A percentile compares a stretch with the other conserved stretches of the same genome.
These are phyloP conservation scores for Cucurbita pepo DNA, from an alignment of 306 rosid genomes.

Conservation along the genomic window DNA sequence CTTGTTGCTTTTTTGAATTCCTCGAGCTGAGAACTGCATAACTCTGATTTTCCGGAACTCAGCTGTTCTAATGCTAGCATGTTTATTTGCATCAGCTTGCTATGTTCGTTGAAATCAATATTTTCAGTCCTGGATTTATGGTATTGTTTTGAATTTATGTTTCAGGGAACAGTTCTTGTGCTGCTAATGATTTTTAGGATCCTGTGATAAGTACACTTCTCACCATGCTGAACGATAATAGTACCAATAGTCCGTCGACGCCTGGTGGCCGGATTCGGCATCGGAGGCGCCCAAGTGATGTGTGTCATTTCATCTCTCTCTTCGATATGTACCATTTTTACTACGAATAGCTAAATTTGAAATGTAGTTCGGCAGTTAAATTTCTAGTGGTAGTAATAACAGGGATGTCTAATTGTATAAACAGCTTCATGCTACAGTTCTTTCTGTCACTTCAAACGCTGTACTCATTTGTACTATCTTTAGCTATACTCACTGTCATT, in stretches of 20 bases:
- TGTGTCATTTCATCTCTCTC: background rate
- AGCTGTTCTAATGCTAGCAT: background rate
- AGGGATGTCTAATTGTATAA: background rate
- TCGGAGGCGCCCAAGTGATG: conserved; percentile 11
- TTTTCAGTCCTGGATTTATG: background rate
- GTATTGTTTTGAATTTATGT: background rate
- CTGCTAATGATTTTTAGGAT: background rate
- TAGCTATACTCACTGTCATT: background rate
- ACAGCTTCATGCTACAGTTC: background rate
- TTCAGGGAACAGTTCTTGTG: background rate
- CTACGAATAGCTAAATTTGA: background rate
- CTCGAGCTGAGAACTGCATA: background rate
- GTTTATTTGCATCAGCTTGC: background rate
- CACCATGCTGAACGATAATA: conserved; percentile 5
- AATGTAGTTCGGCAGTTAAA: no score
- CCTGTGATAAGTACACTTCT: background rate
- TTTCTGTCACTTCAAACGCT: background rate
- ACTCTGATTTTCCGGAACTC: background rate
- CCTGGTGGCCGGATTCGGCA: conserved; percentile 10
- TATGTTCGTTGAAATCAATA: background rate
- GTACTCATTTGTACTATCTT: background rate
- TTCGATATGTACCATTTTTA: conserved; percentile 10
- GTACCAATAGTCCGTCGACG: conserved; percentile 1
- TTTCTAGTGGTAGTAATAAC: background rate
- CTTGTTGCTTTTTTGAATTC: background rate